Base-by-base conservation (phyloP, 1,284 basidiomycete genomes). In the Puccinia coronata region DNA sequence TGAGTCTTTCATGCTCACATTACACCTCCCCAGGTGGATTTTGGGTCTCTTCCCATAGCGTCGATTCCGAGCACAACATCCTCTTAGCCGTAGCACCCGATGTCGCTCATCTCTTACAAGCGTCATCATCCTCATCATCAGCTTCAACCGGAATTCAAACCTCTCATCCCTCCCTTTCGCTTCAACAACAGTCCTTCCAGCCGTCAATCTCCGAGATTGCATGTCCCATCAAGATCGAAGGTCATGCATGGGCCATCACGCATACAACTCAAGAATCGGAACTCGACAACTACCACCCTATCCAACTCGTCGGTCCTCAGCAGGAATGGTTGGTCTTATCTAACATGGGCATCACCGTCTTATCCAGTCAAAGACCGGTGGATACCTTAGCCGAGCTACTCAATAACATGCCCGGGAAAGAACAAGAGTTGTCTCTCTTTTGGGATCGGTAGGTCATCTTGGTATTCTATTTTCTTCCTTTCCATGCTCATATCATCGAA, bases 301-400 rank as follows among this genome's bases (percentile, higher is more conserved):
- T 11, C 88, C 51, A 90, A 31, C 91, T 92, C 84, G 72, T 47
- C 20, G 72, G 72, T 57, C 89, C 92, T 43, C 51, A 59, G 36
- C 89, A 90, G 71, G 91, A 93, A 84, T 96, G 96, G 85, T 90
- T 96, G 87, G 89, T 96, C 80, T 87, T 97, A 82, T 94, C 94
- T 28, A 93, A 93, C 84, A 91, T 91, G 49, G 95, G 94, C 0
- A 87, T 97, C 82, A 92, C 91, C 12, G 91, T 94, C 85, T 87
- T 96, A 72, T 89, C 90, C n/a, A 95, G 95, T 87, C 89, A 93
- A 81, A 89, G 95, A 71, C 91, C 94, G 3, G 87, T 96, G 59
- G 95, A 98, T 86, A 92, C 92, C 82, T 86, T 97, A 74, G 89
- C 90, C 43, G 85, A 84, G 5, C 83, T 89, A 57, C 83, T 89